Percentiles rank a stretch among this genome's conserved stretches.
phyloP scores from a whole-genome alignment of 2,329 filamentous ascomycete genomes.

The Pseudogymnoascus verrucosus region DNA sequence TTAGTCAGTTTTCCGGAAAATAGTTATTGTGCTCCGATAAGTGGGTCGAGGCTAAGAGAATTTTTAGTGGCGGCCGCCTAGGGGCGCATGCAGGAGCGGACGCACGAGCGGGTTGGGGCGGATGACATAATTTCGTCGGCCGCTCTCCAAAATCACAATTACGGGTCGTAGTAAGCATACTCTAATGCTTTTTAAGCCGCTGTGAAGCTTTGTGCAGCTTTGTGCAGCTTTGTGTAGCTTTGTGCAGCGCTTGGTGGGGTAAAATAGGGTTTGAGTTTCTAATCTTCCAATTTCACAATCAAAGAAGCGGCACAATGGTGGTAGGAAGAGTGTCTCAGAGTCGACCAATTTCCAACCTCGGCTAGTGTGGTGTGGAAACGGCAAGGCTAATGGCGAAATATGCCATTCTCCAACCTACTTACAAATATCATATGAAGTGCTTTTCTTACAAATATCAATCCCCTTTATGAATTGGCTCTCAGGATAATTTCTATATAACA shows the following conservation, averaged over 20 bases:
- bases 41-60: not conserved
- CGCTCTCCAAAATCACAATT: not conserved
- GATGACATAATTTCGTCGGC: not conserved
- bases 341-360: not conserved
- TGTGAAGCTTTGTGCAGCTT: too few species aligned
- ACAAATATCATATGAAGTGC: not conserved
- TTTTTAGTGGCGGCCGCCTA: not conserved
- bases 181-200: not conserved
- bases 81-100: conserved; percentile 4
- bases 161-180: not conserved
- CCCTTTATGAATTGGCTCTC: not conserved
- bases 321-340: too few species aligned
- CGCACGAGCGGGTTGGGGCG: not conserved
- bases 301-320: not conserved
- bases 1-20: not conserved
- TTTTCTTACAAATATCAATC: not conserved
- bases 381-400: not conserved
- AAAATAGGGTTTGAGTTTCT: not conserved
- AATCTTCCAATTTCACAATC: not conserved
- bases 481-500: not conserved
- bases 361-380: not conserved
- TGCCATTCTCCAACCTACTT: not conserved
- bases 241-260: not conserved
- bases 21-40: not conserved
- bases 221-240: not conserved